phyloP scores from a whole-genome alignment of 352 stramenopile genomes.

The Globisporangium barbulae region DNA sequence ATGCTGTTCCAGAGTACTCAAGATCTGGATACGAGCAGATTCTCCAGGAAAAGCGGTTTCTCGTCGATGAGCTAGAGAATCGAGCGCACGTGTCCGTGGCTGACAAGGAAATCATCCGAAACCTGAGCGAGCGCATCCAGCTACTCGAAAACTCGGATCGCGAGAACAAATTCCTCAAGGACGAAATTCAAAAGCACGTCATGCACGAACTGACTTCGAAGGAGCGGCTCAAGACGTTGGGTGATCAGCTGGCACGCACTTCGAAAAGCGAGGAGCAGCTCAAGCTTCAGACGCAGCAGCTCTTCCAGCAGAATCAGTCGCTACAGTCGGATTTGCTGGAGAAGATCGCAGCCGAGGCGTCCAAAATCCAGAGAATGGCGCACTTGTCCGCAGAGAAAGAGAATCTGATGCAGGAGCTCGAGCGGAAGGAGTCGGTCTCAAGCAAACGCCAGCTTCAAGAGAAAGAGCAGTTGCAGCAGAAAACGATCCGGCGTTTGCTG shows the following conservation, averaged over 20 bases:
- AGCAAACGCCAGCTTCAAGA: constrained; percentile 29
- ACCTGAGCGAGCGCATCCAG: constrained; percentile 35
- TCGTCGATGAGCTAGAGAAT: constrained; percentile 25
- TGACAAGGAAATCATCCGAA: constrained; percentile 40
- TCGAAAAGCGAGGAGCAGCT: constrained; percentile 64
- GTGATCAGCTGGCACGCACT: constrained; percentile 47
- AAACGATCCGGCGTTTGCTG: constrained; percentile 30
- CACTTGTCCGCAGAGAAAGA: constrained; percentile 61
- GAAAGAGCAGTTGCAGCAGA: constrained; percentile 22
- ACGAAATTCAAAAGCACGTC: constrained; percentile 56
- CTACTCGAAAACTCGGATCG: constrained; percentile 43
- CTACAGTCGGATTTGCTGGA: constrained; percentile 62
- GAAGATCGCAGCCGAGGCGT: constrained; percentile 60
- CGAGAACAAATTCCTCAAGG: constrained; percentile 55
- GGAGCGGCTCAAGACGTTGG: constrained; percentile 49
- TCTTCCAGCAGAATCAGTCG: constrained; percentile 69
- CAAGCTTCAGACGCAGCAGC: constrained; percentile 64
- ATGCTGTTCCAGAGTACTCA: constrained; percentile 1
- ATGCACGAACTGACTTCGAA: constrained; percentile 56
- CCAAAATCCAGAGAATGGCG: constrained; percentile 67
- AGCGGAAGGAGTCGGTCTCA: constrained; percentile 35
- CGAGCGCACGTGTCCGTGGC: constrained; percentile 9
- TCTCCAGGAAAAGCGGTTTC: constrained; percentile 32
- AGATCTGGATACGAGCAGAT: constrained; percentile 35
- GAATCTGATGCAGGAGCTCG: constrained; percentile 45